Percentiles rank a stretch among this genome's conserved stretches.
Evolutionary conservation across 352 stramenopile species (phyloP).

Genomic region (Thalassiosira oceanica): DNA sequence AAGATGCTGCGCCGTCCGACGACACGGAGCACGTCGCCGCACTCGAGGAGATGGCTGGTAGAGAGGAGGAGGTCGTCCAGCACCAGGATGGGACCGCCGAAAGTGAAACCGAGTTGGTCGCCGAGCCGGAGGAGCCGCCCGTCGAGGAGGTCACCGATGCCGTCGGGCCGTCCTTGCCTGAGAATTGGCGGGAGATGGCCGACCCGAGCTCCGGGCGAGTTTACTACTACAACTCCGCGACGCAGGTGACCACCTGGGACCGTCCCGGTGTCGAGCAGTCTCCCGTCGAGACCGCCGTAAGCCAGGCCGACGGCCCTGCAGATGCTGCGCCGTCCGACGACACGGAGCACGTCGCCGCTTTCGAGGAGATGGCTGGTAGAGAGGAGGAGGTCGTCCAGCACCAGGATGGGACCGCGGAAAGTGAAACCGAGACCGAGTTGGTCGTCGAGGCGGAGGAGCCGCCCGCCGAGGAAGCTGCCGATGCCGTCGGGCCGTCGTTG

Average conservation of each 20-base stretch:
- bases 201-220: slow-evolving; percentile 33
- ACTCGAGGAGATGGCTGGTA: background rate
- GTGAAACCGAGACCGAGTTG: no score
- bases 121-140: background rate
- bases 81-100: no score
- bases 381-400: no score
- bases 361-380: no score
- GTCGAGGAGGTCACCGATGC: background rate
- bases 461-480: background rate
- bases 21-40: background rate
- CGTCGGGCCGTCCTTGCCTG: background rate
- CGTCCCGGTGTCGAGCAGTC: slow-evolving; percentile 11
- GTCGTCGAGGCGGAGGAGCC: background rate
- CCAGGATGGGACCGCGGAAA: background rate
- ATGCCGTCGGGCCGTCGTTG: slow-evolving; percentile 1
- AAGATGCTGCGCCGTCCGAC: background rate
- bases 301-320: no score
- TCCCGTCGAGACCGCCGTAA: no score
- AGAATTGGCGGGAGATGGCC: background rate
- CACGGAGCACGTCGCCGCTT: background rate
- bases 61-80: background rate
- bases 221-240: slow-evolving; percentile 58
- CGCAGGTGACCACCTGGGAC: slow-evolving; percentile 51
- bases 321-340: no score
- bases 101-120: no score